Evolutionary conservation across 805 yeast species (phyloP).

Genomic region (Scheffersomyces lignosus): DNA sequence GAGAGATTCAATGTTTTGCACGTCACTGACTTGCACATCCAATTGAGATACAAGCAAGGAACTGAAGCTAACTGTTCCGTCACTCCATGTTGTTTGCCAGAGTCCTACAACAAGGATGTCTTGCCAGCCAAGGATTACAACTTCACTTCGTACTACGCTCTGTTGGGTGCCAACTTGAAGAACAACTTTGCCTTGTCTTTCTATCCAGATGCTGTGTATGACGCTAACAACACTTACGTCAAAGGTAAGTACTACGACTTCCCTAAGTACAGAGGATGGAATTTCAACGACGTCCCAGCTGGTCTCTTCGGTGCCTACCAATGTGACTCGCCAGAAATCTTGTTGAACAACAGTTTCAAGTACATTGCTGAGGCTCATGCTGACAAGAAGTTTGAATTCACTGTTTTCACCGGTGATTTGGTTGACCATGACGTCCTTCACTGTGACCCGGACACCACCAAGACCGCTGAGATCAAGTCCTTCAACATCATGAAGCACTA

Average conservation of each 20-base stretch:
- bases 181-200: slow-evolving; percentile 20
- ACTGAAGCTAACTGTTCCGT: slow-evolving; percentile 58
- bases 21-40: slow-evolving; percentile 64
- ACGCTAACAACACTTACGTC: slow-evolving; percentile 21
- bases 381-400: slow-evolving; percentile 51
- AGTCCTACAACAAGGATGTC: slow-evolving; percentile 37
- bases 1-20: slow-evolving; percentile 62
- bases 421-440: slow-evolving; percentile 64
- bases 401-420: slow-evolving; percentile 72
- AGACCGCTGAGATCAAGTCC: slow-evolving; percentile 68
- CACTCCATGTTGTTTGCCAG: slow-evolving; percentile 62
- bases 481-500: slow-evolving; percentile 58
- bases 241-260: slow-evolving; percentile 36
- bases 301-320: slow-evolving; percentile 59
- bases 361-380: slow-evolving; percentile 38
- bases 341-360: slow-evolving; percentile 58
- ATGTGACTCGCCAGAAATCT: slow-evolving; percentile 66
- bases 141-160: slow-evolving; percentile 28
- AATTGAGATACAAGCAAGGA: slow-evolving; percentile 54
- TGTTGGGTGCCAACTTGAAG: slow-evolving; percentile 7
- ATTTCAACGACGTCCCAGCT: slow-evolving; percentile 50
- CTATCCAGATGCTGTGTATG: slow-evolving; percentile 33
- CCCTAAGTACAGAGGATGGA: slow-evolving; percentile 23
- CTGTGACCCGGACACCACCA: slow-evolving; percentile 61
- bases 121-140: slow-evolving; percentile 22